A percentile compares a stretch with the other conserved stretches of the same genome.
These are phyloP conservation scores for Cystobasidiaceae sp. DNA, from an alignment of 1,284 basidiomycete genomes.

Conservation along the genomic window DNA sequence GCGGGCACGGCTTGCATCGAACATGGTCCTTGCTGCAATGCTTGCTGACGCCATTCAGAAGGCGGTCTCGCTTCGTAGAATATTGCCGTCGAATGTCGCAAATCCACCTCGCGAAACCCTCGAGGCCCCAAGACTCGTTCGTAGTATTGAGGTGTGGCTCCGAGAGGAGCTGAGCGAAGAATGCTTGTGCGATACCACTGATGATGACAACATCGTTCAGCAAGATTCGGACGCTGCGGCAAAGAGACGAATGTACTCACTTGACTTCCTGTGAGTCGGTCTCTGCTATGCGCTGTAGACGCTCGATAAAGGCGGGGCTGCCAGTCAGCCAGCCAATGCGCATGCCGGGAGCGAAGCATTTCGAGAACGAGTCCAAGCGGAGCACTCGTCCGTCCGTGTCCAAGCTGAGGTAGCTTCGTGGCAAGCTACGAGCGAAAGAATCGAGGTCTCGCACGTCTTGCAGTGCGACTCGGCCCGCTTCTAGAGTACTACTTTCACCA, in stretches of 20 bases:
- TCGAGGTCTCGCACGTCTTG: slow-evolving; percentile 22
- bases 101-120: slow-evolving; percentile 28
- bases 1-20: slow-evolving; percentile 22
- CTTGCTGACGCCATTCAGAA: slow-evolving; percentile 19
- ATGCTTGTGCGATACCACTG: slow-evolving; percentile 23
- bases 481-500: not conserved
- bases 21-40: slow-evolving; percentile 19
- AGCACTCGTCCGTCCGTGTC: slow-evolving; percentile 74
- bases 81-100: slow-evolving; percentile 29
- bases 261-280: slow-evolving; percentile 55
- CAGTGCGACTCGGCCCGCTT: slow-evolving; percentile 9
- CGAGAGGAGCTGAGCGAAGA: slow-evolving; percentile 28
- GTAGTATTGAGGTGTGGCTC: slow-evolving; percentile 24
- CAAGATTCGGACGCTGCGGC: no score
- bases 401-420: slow-evolving; percentile 58
- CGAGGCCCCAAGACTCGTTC: slow-evolving; percentile 25
- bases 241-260: no score
- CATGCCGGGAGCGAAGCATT: slow-evolving; percentile 56
- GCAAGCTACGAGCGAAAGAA: slow-evolving; percentile 20
- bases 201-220: not conserved
- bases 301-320: slow-evolving; percentile 63
- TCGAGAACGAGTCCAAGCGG: slow-evolving; percentile 72
- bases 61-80: slow-evolving; percentile 11
- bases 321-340: slow-evolving; percentile 72
- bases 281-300: slow-evolving; percentile 65